A percentile compares a stretch with the other conserved stretches of the same genome.
Evolutionary conservation across 1,284 basidiomycete species (phyloP).

Genomic region (Trametes hirsuta): DNA sequence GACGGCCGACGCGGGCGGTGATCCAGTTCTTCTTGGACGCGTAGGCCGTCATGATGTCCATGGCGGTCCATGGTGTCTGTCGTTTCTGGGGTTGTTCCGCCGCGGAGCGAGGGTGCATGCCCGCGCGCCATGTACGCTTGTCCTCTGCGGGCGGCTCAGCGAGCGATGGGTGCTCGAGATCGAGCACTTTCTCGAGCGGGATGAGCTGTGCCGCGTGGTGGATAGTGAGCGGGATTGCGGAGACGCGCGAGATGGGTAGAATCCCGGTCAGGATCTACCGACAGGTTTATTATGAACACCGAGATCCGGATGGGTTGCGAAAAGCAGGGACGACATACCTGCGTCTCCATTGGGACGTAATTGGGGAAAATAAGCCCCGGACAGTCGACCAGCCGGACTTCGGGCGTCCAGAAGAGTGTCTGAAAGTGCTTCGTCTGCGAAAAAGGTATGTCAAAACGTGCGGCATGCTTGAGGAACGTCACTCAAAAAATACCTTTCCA

Average conservation of each 20-base stretch:
- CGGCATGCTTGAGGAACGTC: neutral
- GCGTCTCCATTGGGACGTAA: slow-evolving; percentile 78
- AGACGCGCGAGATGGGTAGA: slow-evolving; percentile 87
- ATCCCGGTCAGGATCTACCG: slow-evolving; percentile 76
- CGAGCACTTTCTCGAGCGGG: slow-evolving; percentile 77
- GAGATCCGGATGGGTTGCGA: slow-evolving; percentile 21
- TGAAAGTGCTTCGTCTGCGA: slow-evolving; percentile 90
- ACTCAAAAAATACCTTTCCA: slow-evolving; percentile 67
- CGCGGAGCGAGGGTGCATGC: slow-evolving; percentile 36
- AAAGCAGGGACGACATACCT: slow-evolving; percentile 46
- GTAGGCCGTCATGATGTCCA: slow-evolving; percentile 79
- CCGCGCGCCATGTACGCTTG: slow-evolving; percentile 73
- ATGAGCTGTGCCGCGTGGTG: slow-evolving; percentile 70
- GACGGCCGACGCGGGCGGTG: slow-evolving; percentile 87
- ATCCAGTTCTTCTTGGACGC: slow-evolving; percentile 81
- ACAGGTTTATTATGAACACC: neutral
- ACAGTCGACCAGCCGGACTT: slow-evolving; percentile 84
- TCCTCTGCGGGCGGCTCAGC: slow-evolving; percentile 48
- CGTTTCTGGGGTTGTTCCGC: slow-evolving; percentile 22
- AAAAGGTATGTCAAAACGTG: neutral
- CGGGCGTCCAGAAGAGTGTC: slow-evolving; percentile 84
- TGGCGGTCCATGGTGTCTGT: slow-evolving; percentile 66
- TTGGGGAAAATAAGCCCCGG: slow-evolving; percentile 86
- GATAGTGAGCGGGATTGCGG: slow-evolving; percentile 78
- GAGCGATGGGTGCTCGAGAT: slow-evolving; percentile 55